phyloP scores from a whole-genome alignment of 2,329 filamentous ascomycete species.

The Fusarium sp. region DNA sequence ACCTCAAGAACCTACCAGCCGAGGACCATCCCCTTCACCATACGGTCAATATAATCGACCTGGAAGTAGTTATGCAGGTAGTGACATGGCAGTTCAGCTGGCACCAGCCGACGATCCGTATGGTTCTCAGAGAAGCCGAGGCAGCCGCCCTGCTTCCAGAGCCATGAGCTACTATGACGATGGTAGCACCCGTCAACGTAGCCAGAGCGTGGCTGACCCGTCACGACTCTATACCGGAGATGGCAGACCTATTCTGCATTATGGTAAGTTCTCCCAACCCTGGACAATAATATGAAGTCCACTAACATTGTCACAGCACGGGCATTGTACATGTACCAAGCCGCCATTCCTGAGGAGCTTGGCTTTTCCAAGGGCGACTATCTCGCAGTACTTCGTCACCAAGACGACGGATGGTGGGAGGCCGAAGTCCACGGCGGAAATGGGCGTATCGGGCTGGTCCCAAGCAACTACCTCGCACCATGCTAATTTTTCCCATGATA shows the following conservation, averaged over 20 bases:
- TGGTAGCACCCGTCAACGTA: conserved; percentile 65
- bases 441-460: conserved; percentile 69
- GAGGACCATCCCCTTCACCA: conserved; percentile 61
- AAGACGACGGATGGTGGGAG: conserved; percentile 99
- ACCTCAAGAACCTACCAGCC: conserved; percentile 58
- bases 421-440: conserved; percentile 84
- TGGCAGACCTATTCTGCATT: conserved; percentile 88
- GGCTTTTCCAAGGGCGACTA: conserved; percentile 93
- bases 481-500: conserved; percentile 50
- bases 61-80: conserved; percentile 60
- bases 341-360: conserved; percentile 94
- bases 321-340: conserved; percentile 92
- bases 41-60: conserved; percentile 62
- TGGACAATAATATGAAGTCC: background rate
- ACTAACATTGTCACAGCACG: conserved; percentile 70
- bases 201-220: conserved; percentile 87
- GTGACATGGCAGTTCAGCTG: conserved; percentile 76
- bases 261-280: conserved; percentile 73
- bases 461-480: conserved; percentile 74
- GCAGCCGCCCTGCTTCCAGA: conserved; percentile 61
- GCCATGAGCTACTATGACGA: conserved; percentile 69
- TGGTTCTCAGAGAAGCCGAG: conserved; percentile 65
- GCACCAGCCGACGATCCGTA: conserved; percentile 69
- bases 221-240: conserved; percentile 86
- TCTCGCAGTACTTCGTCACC: conserved; percentile 85